Conservation (phyloP, 371 early-diverging fungal genomes). For the Mycotypha africana region DNA sequence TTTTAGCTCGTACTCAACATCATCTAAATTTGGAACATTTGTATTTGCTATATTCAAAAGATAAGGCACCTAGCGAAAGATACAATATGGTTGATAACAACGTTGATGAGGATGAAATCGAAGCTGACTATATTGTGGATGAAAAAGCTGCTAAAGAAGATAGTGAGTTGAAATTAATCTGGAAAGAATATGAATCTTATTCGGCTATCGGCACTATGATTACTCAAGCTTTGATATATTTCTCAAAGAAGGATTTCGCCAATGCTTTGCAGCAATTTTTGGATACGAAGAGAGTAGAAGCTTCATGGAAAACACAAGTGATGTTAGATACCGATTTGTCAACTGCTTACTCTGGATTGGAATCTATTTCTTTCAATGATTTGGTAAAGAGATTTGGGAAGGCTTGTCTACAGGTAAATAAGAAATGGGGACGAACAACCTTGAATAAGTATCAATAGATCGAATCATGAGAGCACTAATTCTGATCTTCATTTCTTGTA, state of each 20-base stretch:
- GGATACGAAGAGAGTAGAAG: constrained; percentile 23
- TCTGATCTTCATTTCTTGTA: too few relatives aligned
- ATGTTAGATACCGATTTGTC: constrained; percentile 17
- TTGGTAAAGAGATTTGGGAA: constrained; percentile 21
- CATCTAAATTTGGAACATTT: constrained; percentile 16
- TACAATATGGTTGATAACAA: too few relatives aligned
- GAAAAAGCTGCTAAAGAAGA: constrained; percentile 11
- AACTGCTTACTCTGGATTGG: constrained; percentile 12
- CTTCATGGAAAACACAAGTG: constrained; percentile 26
- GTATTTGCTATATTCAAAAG: constrained; percentile 18
- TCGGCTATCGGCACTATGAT: constrained; percentile 9
- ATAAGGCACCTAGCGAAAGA: constrained; percentile 8
- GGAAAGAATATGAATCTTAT: constrained; percentile 22
- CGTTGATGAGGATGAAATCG: too few relatives aligned
- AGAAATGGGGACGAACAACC: not conserved
- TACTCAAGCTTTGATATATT: constrained; percentile 12
- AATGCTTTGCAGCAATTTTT: constrained; percentile 18
- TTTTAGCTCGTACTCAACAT: constrained; percentile 19
- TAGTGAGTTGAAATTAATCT: constrained; percentile 8
- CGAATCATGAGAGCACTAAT: too few relatives aligned
- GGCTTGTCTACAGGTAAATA: constrained; percentile 23
- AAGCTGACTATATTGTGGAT: too few relatives aligned
- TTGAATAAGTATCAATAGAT: too few relatives aligned
- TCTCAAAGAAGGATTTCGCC: constrained; percentile 10
- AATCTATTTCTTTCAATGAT: constrained; percentile 15